phyloP scores from a whole-genome alignment of 805 yeast genomes.

The Kuraishia piskuri region DNA sequence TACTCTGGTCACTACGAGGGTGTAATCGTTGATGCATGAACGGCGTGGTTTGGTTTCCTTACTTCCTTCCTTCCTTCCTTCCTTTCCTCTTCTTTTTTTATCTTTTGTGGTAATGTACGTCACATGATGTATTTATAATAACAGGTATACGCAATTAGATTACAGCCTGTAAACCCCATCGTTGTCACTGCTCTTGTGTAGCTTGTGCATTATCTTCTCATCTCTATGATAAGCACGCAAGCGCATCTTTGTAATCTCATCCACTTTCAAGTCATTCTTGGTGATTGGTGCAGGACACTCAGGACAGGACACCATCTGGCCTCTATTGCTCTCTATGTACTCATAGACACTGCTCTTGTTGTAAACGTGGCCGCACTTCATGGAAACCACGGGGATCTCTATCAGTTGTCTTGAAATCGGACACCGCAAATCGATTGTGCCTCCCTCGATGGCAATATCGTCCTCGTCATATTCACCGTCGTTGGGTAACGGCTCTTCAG shows the following conservation, averaged over 20 bases:
- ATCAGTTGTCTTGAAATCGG: slow-evolving; percentile 52
- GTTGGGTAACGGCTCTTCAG: slow-evolving; percentile 54
- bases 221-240: slow-evolving; percentile 30
- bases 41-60: not conserved
- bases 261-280: slow-evolving; percentile 31
- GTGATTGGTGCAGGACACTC: slow-evolving; percentile 34
- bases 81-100: too few relatives aligned
- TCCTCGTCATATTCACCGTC: slow-evolving; percentile 33
- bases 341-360: slow-evolving; percentile 38
- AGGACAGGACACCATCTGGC: slow-evolving; percentile 37
- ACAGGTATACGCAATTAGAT: not conserved
- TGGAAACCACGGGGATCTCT: slow-evolving; percentile 46
- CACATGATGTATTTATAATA: not conserved
- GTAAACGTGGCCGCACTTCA: slow-evolving; percentile 52
- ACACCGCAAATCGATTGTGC: slow-evolving; percentile 57
- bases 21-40: slow-evolving; percentile 3
- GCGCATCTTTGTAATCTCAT: slow-evolving; percentile 47
- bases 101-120: not conserved
- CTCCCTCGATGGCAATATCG: slow-evolving; percentile 62
- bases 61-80: not conserved
- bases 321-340: slow-evolving; percentile 19
- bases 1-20: slow-evolving; percentile 6
- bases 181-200: slow-evolving; percentile 6
- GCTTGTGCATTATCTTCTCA: slow-evolving; percentile 9
- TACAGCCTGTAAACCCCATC: slow-evolving; percentile 8